phyloP scores from a whole-genome alignment of 2,329 filamentous ascomycete genomes.

The Diaporthe destruens region DNA sequence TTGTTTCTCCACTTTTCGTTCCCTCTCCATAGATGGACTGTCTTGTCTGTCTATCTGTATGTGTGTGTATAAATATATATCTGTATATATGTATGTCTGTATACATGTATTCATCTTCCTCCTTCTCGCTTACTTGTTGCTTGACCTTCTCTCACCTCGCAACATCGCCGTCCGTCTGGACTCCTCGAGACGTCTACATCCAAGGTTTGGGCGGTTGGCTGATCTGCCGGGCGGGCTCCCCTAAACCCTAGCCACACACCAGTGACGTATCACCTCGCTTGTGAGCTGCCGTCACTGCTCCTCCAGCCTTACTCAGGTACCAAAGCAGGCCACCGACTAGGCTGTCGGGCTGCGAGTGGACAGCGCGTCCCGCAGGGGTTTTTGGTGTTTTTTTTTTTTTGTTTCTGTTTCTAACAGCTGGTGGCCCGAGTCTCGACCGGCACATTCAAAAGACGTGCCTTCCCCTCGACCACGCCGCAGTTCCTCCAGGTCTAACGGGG shows the following conservation, averaged over 20 bases:
- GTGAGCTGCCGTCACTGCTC: slow-evolving; percentile 23
- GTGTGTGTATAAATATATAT: not conserved
- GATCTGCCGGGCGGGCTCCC: slow-evolving; percentile 10
- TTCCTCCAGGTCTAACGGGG: slow-evolving; percentile 7
- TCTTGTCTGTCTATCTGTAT: too few relatives aligned
- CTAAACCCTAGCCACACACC: not conserved
- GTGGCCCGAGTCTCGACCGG: slow-evolving; percentile 12
- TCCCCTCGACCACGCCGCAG: not conserved
- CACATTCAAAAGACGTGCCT: slow-evolving; percentile 14
- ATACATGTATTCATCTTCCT: not conserved
- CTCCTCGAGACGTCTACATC: not conserved
- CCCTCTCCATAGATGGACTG: too few relatives aligned
- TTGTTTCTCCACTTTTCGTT: too few relatives aligned
- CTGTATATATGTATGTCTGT: not conserved
- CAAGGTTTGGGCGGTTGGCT: slow-evolving; percentile 1
- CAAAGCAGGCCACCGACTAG: not conserved
- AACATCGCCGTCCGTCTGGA: not conserved
- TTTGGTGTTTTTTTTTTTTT: too few relatives aligned
- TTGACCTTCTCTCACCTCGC: not conserved
- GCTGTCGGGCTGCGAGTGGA: too few relatives aligned
- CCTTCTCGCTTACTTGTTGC: not conserved
- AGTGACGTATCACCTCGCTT: slow-evolving; percentile 27
- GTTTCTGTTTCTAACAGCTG: not conserved
- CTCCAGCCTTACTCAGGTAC: slow-evolving; percentile 24
- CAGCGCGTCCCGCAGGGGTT: too few relatives aligned